A percentile compares a stretch with the other conserved stretches of the same genome.
Conservation (phyloP, 2,329 filamentous ascomycete species). For the Fusarium secorum region DNA sequence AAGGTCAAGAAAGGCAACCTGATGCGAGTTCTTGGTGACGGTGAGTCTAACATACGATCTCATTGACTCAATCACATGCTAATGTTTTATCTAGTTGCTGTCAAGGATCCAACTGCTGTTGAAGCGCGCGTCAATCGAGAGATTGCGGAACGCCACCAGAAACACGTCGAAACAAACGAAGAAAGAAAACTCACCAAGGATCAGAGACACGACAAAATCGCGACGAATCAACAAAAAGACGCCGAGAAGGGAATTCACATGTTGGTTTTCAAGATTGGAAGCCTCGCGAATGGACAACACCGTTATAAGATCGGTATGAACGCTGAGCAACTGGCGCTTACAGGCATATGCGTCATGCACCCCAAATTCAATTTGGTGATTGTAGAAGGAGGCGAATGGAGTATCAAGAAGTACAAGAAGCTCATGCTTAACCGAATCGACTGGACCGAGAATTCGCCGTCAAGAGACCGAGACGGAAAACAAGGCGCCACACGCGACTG, state of each 20-base stretch:
- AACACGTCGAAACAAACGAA: slow-evolving; percentile 81
- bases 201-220: slow-evolving; percentile 83
- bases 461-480: slow-evolving; percentile 68
- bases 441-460: slow-evolving; percentile 88
- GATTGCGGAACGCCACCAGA: slow-evolving; percentile 83
- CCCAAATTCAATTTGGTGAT: slow-evolving; percentile 89
- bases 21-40: slow-evolving; percentile 93
- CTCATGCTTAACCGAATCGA: slow-evolving; percentile 93
- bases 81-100: slow-evolving; percentile 56
- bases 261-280: slow-evolving; percentile 88
- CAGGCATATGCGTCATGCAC: slow-evolving; percentile 90
- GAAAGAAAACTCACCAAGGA: slow-evolving; percentile 90
- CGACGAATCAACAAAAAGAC: slow-evolving; percentile 84
- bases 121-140: slow-evolving; percentile 93
- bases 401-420: slow-evolving; percentile 86
- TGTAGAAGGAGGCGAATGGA: slow-evolving; percentile 88
- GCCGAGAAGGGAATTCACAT: slow-evolving; percentile 85
- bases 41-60: slow-evolving; percentile 52
- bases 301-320: slow-evolving; percentile 93
- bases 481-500: slow-evolving; percentile 73
- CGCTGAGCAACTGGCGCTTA: slow-evolving; percentile 86
- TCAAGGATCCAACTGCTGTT: slow-evolving; percentile 96
- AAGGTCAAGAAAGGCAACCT: slow-evolving; percentile 98
- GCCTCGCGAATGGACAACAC: slow-evolving; percentile 90
- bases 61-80: slow-evolving; percentile 15